Conservation (phyloP, 2,329 filamentous ascomycete species). For the Penicillium sp. region DNA sequence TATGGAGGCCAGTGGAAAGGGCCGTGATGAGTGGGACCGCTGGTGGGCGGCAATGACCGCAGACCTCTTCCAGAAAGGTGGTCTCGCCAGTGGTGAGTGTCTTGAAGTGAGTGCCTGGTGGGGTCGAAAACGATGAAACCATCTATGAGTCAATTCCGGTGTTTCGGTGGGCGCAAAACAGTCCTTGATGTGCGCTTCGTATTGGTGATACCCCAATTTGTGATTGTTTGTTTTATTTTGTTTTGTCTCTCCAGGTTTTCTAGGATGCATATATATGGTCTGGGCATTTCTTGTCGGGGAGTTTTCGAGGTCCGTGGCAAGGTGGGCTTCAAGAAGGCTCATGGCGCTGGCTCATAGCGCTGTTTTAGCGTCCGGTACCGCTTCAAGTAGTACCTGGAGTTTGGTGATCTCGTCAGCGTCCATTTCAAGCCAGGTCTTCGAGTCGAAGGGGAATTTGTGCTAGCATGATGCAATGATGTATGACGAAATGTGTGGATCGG, state of each 20-base stretch:
- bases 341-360: slow-evolving; percentile 82
- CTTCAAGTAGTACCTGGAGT: slow-evolving; percentile 77
- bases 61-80: slow-evolving; percentile 72
- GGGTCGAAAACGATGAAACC: slow-evolving; percentile 51
- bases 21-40: slow-evolving; percentile 83
- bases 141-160: slow-evolving; percentile 22
- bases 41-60: slow-evolving; percentile 86
- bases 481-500: slow-evolving; percentile 16
- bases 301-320: slow-evolving; percentile 7
- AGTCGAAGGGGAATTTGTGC: slow-evolving; percentile 7
- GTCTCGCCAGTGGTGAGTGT: slow-evolving; percentile 78
- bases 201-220: slow-evolving; percentile 38
- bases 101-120: slow-evolving; percentile 64
- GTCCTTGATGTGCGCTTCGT: slow-evolving; percentile 32
- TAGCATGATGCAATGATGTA: slow-evolving; percentile 23
- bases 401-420: slow-evolving; percentile 22
- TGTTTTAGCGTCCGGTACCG: slow-evolving; percentile 79
- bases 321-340: slow-evolving; percentile 38
- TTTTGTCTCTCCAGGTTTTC: slow-evolving; percentile 17
- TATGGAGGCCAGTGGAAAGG: slow-evolving; percentile 76
- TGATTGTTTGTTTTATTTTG: slow-evolving; percentile 15
- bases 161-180: slow-evolving; percentile 29
- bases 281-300: slow-evolving; percentile 10
- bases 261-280: slow-evolving; percentile 23
- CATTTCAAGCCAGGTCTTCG: slow-evolving; percentile 4